phyloP scores from a whole-genome alignment of 1,139 yeast species.

The Arxiozyma bovina region DNA sequence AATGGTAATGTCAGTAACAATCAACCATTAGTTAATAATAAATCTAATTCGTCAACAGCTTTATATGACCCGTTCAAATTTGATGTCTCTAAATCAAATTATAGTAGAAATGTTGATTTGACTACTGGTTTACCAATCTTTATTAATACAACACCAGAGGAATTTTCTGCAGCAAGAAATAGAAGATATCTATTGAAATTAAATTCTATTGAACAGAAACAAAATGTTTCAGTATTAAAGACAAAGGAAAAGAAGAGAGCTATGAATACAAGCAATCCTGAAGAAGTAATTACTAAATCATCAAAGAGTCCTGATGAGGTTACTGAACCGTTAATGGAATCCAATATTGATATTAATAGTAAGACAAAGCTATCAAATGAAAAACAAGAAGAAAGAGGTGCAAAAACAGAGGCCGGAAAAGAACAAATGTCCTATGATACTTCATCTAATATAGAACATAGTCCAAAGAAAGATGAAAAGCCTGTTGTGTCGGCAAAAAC shows the following conservation, averaged over 20 bases:
- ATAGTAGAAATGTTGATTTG: constrained; percentile 11
- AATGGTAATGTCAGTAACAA: neutral
- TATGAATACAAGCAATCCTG: neutral
- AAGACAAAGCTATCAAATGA: neutral
- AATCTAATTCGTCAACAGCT: constrained; percentile 8
- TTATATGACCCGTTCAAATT: constrained; percentile 25
- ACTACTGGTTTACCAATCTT: constrained; percentile 23
- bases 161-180: constrained; percentile 21
- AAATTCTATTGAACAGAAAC: constrained; percentile 8
- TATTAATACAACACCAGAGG: constrained; percentile 25
- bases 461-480: neutral
- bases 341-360: neutral
- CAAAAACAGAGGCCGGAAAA: neutral
- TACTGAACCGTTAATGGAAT: neutral
- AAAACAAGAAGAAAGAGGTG: neutral
- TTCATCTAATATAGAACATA: neutral
- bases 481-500: neutral
- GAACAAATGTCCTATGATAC: neutral
- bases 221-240: constrained; percentile 1
- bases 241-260: neutral
- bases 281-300: neutral
- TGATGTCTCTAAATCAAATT: constrained; percentile 22
- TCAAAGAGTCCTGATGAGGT: neutral
- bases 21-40: neutral
- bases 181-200: constrained; percentile 18